phyloP scores from a whole-genome alignment of 1,139 yeast species.

The Saccharomyces hybrid region DNA sequence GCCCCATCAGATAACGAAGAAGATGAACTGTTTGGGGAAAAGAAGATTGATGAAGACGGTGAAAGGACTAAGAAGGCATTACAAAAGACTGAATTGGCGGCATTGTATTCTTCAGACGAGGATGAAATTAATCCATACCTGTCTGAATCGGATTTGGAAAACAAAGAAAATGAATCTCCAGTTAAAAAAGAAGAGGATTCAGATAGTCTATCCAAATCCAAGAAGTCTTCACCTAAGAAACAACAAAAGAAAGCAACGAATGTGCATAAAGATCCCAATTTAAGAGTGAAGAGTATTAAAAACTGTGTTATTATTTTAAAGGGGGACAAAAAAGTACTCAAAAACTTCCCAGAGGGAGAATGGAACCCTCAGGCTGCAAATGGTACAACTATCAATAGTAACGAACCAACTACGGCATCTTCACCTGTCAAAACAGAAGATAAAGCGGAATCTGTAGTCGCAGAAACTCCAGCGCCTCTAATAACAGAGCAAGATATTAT shows the following conservation, averaged over 20 bases:
- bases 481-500: constrained; percentile 69
- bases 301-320: constrained; percentile 63
- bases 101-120: constrained; percentile 83
- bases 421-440: constrained; percentile 5
- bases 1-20: constrained; percentile 44
- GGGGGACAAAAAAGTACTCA: constrained; percentile 53
- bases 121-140: constrained; percentile 70
- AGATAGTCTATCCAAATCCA: constrained; percentile 23
- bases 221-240: constrained; percentile 25
- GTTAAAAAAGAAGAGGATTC: constrained; percentile 43
- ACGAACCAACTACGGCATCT: constrained; percentile 10
- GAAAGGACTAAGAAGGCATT: constrained; percentile 76
- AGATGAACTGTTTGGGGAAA: constrained; percentile 56
- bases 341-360: constrained; percentile 68
- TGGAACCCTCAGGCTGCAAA: constrained; percentile 69
- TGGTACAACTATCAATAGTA: constrained; percentile 19
- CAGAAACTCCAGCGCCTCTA: constrained; percentile 28
- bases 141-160: constrained; percentile 63
- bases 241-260: constrained; percentile 6
- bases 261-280: constrained; percentile 29
- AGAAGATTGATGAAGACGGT: constrained; percentile 88
- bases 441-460: constrained; percentile 15
- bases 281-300: constrained; percentile 45
- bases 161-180: constrained; percentile 41
- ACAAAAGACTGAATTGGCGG: constrained; percentile 79